Evolutionary conservation across 495 filamentous ascomycete genomes (phyloP).

Genomic region (Aspergillus sclerotioniger): DNA sequence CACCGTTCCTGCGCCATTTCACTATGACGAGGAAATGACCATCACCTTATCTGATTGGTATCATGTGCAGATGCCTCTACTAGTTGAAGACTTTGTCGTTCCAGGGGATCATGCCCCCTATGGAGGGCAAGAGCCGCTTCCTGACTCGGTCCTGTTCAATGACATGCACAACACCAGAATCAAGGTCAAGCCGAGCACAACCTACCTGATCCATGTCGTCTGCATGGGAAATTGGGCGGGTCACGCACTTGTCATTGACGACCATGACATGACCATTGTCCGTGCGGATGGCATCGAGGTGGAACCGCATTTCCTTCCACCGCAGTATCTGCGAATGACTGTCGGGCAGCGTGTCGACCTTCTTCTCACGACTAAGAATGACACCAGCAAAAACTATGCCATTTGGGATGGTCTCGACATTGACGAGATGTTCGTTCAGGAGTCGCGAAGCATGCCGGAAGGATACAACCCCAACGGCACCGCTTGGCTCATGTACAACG

Average conservation of each 20-base stretch:
- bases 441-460: slow-evolving; percentile 61
- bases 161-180: slow-evolving; percentile 45
- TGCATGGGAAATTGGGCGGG: slow-evolving; percentile 53
- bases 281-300: slow-evolving; percentile 67
- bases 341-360: slow-evolving; percentile 68
- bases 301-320: slow-evolving; percentile 49
- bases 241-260: slow-evolving; percentile 48
- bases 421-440: slow-evolving; percentile 6
- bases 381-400: slow-evolving; percentile 38
- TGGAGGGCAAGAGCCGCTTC: slow-evolving; percentile 52
- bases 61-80: slow-evolving; percentile 47
- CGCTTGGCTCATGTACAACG: slow-evolving; percentile 70
- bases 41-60: slow-evolving; percentile 62
- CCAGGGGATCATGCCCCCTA: neutral
- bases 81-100: slow-evolving; percentile 43
- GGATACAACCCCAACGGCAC: slow-evolving; percentile 72
- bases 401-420: slow-evolving; percentile 31
- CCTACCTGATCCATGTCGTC: slow-evolving; percentile 61
- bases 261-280: slow-evolving; percentile 54
- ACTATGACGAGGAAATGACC: slow-evolving; percentile 62
- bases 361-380: slow-evolving; percentile 51
- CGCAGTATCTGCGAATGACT: slow-evolving; percentile 49
- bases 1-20: slow-evolving; percentile 52
- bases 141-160: slow-evolving; percentile 64
- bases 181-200: slow-evolving; percentile 43